phyloP scores from a whole-genome alignment of 805 yeast genomes.

The Wickerhamiella galacta region DNA sequence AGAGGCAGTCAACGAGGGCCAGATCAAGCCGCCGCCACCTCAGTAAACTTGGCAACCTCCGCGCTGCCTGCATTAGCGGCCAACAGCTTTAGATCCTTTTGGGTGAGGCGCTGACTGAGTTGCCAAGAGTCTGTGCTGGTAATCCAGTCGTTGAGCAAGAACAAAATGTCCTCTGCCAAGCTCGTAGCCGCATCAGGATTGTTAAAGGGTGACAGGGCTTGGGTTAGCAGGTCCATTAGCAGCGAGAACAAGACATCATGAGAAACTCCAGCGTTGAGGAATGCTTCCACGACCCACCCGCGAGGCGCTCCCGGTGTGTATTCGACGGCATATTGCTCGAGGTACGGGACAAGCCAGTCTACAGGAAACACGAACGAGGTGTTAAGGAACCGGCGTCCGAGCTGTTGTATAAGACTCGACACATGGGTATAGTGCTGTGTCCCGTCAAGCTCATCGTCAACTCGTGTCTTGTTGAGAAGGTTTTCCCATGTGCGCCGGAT shows the following conservation, averaged over 20 bases:
- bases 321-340: slow-evolving; percentile 39
- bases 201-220: slow-evolving; percentile 20
- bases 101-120: background rate
- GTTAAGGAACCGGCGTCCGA: slow-evolving; percentile 49
- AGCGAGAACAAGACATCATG: slow-evolving; percentile 16
- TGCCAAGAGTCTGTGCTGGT: background rate
- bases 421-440: slow-evolving; percentile 24
- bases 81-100: background rate
- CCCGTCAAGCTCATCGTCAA: slow-evolving; percentile 16
- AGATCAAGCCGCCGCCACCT: too few relatives aligned
- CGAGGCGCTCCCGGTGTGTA: slow-evolving; percentile 25
- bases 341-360: slow-evolving; percentile 46
- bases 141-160: slow-evolving; percentile 11
- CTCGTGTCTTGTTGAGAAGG: slow-evolving; percentile 37
- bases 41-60: background rate
- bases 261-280: slow-evolving; percentile 21
- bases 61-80: background rate
- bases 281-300: slow-evolving; percentile 26
- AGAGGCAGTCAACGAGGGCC: too few relatives aligned
- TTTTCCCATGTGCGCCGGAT: slow-evolving; percentile 67
- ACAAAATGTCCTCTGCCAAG: slow-evolving; percentile 17
- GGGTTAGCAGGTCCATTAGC: slow-evolving; percentile 18
- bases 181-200: slow-evolving; percentile 10
- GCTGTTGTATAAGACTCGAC: slow-evolving; percentile 24
- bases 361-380: slow-evolving; percentile 73